Evolutionary conservation across 768 basidiomycete genomes (phyloP).

Genomic region (Omphalotus guepiniiformis): DNA sequence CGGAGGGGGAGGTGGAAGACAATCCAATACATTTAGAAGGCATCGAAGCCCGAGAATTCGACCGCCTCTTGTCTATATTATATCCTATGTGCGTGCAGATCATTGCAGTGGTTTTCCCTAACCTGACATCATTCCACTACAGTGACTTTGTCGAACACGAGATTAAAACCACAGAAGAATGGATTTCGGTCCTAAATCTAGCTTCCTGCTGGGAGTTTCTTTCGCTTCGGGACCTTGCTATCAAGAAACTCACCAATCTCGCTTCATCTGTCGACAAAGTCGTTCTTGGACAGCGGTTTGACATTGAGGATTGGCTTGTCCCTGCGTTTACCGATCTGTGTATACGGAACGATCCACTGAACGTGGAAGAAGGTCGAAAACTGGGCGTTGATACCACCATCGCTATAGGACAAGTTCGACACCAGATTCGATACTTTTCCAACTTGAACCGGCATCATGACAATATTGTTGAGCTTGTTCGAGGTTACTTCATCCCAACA

Average conservation of each 20-base stretch:
- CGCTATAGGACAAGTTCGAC: slow-evolving; percentile 1
- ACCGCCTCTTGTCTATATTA: slow-evolving; percentile 49
- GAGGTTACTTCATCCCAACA: background rate
- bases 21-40: slow-evolving; percentile 43
- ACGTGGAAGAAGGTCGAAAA: slow-evolving; percentile 6
- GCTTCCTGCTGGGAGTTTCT: slow-evolving; percentile 25
- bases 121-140: no score
- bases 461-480: slow-evolving; percentile 2
- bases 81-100: slow-evolving; percentile 42
- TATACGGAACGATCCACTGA: slow-evolving; percentile 1
- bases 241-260: slow-evolving; percentile 23
- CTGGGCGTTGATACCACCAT: slow-evolving; percentile 4
- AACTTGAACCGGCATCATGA: slow-evolving; percentile 10
- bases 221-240: slow-evolving; percentile 26
- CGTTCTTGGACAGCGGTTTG: slow-evolving; percentile 24
- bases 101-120: no score
- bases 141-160: no score
- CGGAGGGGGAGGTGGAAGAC: slow-evolving; percentile 22
- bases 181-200: slow-evolving; percentile 32
- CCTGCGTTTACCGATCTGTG: slow-evolving; percentile 20
- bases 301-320: slow-evolving; percentile 28
- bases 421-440: slow-evolving; percentile 7
- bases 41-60: slow-evolving; percentile 42
- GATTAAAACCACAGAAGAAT: slow-evolving; percentile 19
- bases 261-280: slow-evolving; percentile 29